phyloP scores from a whole-genome alignment of 176 grass and related monocot species.

The Triticum monococcum region DNA sequence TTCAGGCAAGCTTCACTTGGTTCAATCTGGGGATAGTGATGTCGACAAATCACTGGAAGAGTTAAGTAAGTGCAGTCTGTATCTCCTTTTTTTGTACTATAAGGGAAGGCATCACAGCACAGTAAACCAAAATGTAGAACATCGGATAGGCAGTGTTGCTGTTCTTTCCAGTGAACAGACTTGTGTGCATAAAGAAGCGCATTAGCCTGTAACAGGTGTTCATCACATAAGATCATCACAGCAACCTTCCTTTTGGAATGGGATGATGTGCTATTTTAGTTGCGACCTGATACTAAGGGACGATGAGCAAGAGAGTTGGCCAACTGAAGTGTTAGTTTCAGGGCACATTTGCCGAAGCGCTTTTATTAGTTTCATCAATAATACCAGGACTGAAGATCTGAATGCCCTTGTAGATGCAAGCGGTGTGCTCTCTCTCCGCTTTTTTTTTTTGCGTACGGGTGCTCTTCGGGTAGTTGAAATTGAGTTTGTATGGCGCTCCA shows the following conservation, averaged over 20 bases:
- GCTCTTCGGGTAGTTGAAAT: no score
- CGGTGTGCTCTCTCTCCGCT: background rate
- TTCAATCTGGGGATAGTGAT: constrained; percentile 59
- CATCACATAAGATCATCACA: background rate
- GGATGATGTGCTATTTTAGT: constrained; percentile 38
- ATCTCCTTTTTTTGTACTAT: background rate
- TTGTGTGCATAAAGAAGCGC: background rate
- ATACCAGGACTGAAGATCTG: background rate
- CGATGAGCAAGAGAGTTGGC: background rate
- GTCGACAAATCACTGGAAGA: constrained; percentile 61
- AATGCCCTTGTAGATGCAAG: background rate
- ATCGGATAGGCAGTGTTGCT: background rate
- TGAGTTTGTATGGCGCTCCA: background rate
- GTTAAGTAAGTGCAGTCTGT: constrained; percentile 45
- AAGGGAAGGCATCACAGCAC: no score
- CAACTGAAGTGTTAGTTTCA: background rate
- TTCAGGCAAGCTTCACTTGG: constrained; percentile 67
- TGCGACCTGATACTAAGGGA: background rate
- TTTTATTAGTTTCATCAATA: background rate
- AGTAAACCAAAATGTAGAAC: background rate
- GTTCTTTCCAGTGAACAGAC: background rate
- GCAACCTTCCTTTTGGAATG: constrained; percentile 32
- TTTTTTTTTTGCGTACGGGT: no score
- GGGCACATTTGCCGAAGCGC: background rate
- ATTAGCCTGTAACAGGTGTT: background rate